These are phyloP conservation scores for Fusarium subtropicale DNA, from an alignment of 2,329 filamentous ascomycete species.

Conservation along the genomic window DNA sequence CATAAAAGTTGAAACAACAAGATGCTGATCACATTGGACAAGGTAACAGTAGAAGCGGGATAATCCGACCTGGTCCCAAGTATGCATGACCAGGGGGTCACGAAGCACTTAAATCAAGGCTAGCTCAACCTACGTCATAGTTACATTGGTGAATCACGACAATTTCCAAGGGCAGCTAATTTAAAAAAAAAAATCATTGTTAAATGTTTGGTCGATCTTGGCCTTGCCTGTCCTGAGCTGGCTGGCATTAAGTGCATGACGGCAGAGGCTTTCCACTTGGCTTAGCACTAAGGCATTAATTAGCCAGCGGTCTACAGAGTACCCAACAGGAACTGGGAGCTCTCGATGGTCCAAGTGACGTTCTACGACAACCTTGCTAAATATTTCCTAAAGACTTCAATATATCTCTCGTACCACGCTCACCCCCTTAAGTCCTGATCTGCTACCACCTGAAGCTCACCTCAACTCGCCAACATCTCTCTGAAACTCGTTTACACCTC, in stretches of 20 bases:
- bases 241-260: slow-evolving; percentile 25
- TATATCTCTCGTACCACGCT: slow-evolving; percentile 1
- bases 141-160: slow-evolving; percentile 30
- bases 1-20: not conserved
- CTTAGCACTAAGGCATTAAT: slow-evolving; percentile 18
- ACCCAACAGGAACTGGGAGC: not conserved
- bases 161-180: slow-evolving; percentile 22
- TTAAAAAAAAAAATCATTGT: slow-evolving; percentile 1
- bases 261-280: slow-evolving; percentile 30
- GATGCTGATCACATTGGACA: not conserved
- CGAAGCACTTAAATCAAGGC: slow-evolving; percentile 32
- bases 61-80: not conserved
- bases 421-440: not conserved
- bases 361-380: not conserved
- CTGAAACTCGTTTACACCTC: slow-evolving; percentile 1
- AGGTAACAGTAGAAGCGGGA: not conserved
- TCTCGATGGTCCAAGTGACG: slow-evolving; percentile 18
- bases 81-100: slow-evolving; percentile 20
- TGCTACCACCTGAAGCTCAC: slow-evolving; percentile 12
- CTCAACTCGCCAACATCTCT: slow-evolving; percentile 9
- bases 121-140: slow-evolving; percentile 34
- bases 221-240: not conserved
- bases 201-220: slow-evolving; percentile 11
- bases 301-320: slow-evolving; percentile 14
- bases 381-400: not conserved